phyloP scores from a whole-genome alignment of 1,284 basidiomycete species.

The Phellinidium pouzarii region DNA sequence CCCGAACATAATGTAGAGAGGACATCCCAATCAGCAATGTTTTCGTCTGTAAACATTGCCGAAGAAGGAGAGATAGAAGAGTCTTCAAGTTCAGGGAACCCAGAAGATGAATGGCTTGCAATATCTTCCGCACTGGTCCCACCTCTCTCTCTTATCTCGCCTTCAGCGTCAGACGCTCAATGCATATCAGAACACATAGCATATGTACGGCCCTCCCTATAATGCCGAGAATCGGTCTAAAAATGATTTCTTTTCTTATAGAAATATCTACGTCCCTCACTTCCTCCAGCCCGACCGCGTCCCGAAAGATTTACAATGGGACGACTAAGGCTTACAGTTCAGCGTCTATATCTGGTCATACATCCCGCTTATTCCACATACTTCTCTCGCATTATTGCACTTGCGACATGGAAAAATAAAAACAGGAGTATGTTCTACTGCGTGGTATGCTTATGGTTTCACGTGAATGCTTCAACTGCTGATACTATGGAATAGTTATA shows the following conservation, averaged over 20 bases:
- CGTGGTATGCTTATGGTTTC: constrained; percentile 33
- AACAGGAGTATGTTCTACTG: constrained; percentile 44
- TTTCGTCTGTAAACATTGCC: not conserved
- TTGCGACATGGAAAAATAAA: constrained; percentile 53
- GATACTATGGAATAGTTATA: constrained; percentile 37
- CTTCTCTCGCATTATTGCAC: constrained; percentile 30
- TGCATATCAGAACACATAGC: constrained; percentile 7
- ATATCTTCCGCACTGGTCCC: not conserved
- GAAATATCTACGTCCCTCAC: constrained; percentile 38
- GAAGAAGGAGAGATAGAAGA: not conserved
- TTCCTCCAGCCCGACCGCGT: constrained; percentile 36
- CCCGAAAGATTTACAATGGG: constrained; percentile 46
- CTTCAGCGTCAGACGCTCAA: not conserved
- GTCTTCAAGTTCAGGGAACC: not conserved
- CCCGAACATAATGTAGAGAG: not conserved
- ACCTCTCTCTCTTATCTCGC: not conserved
- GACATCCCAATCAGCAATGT: not conserved
- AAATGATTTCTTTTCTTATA: constrained; percentile 22
- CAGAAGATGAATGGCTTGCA: not conserved
- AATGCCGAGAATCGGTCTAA: constrained; percentile 6
- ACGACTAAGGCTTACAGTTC: constrained; percentile 43
- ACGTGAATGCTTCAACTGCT: not conserved
- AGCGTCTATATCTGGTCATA: constrained; percentile 48
- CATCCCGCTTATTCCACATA: constrained; percentile 46
- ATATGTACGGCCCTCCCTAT: not conserved